Evolutionary conservation across 306 rosid genomes (phyloP).

Genomic region (Vigna unguiculata): DNA sequence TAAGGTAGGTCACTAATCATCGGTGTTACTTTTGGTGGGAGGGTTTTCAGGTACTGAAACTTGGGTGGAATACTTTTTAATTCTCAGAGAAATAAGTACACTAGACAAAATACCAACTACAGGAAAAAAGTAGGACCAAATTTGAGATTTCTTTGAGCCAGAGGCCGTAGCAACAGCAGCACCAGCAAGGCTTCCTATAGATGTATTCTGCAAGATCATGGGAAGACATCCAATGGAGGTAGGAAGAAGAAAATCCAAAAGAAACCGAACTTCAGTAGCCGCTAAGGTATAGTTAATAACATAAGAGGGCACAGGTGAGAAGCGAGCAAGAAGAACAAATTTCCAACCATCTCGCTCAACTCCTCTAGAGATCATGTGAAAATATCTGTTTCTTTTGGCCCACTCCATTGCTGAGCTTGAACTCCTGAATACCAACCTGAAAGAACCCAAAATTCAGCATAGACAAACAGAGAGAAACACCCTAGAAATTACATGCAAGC

Average conservation of each 20-base stretch:
- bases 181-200: conserved; percentile 95
- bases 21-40: conserved; percentile 25
- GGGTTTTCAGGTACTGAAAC: conserved; percentile 51
- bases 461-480: conserved; percentile 9
- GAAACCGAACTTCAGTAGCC: conserved; percentile 81
- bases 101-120: conserved; percentile 76
- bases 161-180: conserved; percentile 83
- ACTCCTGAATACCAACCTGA: conserved; percentile 78
- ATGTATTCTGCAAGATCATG: conserved; percentile 93
- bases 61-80: conserved; percentile 75
- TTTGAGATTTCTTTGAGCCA: conserved; percentile 64
- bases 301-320: conserved; percentile 93
- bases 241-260: conserved; percentile 87
- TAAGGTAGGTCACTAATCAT: conserved; percentile 31
- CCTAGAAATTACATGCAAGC: not conserved
- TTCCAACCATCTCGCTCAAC: conserved; percentile 98
- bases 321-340: conserved; percentile 94
- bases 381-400: conserved; percentile 83
- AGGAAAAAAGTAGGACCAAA: conserved; percentile 87
- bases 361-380: conserved; percentile 76
- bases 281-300: conserved; percentile 91
- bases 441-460: conserved; percentile 19
- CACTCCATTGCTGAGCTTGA: conserved; percentile 83
- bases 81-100: conserved; percentile 82
- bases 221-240: conserved; percentile 86